Percentiles rank a stretch among this genome's conserved stretches.
Evolutionary conservation across 139 green algal genomes (phyloP).

Genomic region (Trebouxia sp.): DNA sequence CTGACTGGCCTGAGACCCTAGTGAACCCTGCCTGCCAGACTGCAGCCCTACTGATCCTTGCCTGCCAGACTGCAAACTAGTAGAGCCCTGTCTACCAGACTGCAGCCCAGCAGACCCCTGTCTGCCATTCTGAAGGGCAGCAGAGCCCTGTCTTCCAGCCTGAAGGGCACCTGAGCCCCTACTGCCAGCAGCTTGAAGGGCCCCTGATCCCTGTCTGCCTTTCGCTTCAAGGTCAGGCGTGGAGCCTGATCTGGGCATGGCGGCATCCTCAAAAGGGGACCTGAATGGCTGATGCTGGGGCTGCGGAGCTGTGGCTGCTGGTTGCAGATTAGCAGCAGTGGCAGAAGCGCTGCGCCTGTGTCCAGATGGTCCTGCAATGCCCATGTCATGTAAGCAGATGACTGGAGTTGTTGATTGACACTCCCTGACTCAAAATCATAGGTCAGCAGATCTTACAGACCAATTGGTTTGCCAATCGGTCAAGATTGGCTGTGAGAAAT

Average conservation of each 20-base stretch:
- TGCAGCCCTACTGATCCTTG: neutral
- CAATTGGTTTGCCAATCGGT: too few species aligned
- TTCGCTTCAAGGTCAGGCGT: neutral
- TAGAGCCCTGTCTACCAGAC: neutral
- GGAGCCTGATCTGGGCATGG: neutral
- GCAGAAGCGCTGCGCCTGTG: neutral
- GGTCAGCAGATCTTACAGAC: too few species aligned
- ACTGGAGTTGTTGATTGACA: too few species aligned
- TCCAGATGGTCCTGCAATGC: too few species aligned
- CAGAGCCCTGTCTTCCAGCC: too few species aligned
- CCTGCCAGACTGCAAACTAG: too few species aligned
- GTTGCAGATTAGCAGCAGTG: neutral
- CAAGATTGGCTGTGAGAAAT: too few species aligned
- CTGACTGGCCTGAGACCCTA: too few species aligned
- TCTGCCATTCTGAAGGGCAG: too few species aligned
- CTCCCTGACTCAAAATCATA: too few species aligned
- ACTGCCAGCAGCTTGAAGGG: neutral
- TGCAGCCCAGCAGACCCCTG: neutral
- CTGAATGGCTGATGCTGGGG: neutral
- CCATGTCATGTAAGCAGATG: too few species aligned
- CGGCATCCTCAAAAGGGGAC: neutral
- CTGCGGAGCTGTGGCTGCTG: constrained; percentile 5
- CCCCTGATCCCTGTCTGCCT: neutral
- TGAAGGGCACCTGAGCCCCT: neutral
- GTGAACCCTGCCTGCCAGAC: neutral